A percentile compares a stretch with the other conserved stretches of the same genome.
phyloP scores from a whole-genome alignment of 1,284 basidiomycete species.

The Inonotus hispidus region DNA sequence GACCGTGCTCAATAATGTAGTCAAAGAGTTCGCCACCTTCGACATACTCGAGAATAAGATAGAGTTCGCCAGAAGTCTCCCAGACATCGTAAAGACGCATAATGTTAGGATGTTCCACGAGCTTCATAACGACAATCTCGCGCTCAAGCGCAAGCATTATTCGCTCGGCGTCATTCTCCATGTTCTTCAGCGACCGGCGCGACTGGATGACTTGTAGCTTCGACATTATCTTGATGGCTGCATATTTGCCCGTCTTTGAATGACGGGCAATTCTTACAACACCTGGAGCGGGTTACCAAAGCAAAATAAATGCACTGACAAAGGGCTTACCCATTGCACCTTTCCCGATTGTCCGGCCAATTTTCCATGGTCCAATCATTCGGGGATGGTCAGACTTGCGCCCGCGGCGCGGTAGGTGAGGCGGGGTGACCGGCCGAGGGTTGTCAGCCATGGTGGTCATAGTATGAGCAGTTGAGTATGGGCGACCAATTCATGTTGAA shows the following conservation, averaged over 20 bases:
- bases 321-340: conserved; percentile 71
- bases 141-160: conserved; percentile 83
- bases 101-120: conserved; percentile 58
- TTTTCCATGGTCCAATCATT: conserved; percentile 89
- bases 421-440: conserved; percentile 15
- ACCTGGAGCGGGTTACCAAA: conserved; percentile 41
- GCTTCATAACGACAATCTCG: conserved; percentile 95
- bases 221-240: conserved; percentile 96
- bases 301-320: conserved; percentile 11
- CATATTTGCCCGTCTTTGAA: conserved; percentile 81
- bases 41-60: conserved; percentile 94
- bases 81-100: conserved; percentile 85
- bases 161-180: conserved; percentile 61
- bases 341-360: conserved; percentile 90
- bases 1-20: conserved; percentile 82
- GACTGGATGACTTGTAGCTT: conserved; percentile 70
- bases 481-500: neutral
- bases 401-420: conserved; percentile 30
- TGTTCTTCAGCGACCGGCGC: conserved; percentile 64
- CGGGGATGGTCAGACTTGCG: conserved; percentile 54
- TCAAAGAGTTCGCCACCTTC: conserved; percentile 98
- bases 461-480: neutral
- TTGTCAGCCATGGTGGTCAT: conserved; percentile 16
- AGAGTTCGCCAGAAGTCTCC: conserved; percentile 90
- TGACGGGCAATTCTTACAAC: conserved; percentile 91